phyloP scores from a whole-genome alignment of 2,329 filamentous ascomycete genomes.

The Aspergillus persii region DNA sequence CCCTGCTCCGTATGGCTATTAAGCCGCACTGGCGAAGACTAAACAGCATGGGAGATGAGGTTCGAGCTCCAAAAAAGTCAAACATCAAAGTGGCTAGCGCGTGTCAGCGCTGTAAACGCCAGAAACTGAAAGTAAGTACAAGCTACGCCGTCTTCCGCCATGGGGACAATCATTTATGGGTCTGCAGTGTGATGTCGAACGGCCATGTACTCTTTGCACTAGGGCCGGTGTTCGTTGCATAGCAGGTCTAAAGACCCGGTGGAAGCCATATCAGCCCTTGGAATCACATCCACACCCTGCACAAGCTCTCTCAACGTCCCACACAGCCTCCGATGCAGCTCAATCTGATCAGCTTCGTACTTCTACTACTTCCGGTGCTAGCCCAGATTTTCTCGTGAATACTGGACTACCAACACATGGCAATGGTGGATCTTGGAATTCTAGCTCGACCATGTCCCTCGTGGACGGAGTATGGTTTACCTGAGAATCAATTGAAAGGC shows the following conservation, averaged over 20 bases:
- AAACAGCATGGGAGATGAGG: no score
- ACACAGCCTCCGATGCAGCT: neutral
- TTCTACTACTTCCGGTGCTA: neutral
- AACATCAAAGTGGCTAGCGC: slow-evolving; percentile 17
- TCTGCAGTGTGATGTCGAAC: slow-evolving; percentile 27
- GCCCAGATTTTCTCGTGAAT: neutral
- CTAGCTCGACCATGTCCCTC: slow-evolving; percentile 22
- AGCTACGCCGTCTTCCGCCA: no score
- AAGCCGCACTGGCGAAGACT: no score
- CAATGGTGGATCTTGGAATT: slow-evolving; percentile 7
- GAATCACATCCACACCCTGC: neutral
- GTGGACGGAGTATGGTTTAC: slow-evolving; percentile 14
- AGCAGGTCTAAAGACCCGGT: neutral
- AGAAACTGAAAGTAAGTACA: slow-evolving; percentile 25
- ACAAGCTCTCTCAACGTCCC: neutral
- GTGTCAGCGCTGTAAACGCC: slow-evolving; percentile 27
- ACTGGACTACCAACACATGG: neutral
- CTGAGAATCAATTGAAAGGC: neutral
- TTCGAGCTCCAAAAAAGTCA: no score
- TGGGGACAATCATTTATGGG: no score
- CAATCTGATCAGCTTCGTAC: no score
- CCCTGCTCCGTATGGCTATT: no score
- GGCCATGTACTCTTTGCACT: slow-evolving; percentile 33
- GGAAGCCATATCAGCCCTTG: slow-evolving; percentile 3
- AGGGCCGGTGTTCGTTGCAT: slow-evolving; percentile 24